phyloP scores from a whole-genome alignment of 306 rosid species.

The Ormosia emarginata region DNA sequence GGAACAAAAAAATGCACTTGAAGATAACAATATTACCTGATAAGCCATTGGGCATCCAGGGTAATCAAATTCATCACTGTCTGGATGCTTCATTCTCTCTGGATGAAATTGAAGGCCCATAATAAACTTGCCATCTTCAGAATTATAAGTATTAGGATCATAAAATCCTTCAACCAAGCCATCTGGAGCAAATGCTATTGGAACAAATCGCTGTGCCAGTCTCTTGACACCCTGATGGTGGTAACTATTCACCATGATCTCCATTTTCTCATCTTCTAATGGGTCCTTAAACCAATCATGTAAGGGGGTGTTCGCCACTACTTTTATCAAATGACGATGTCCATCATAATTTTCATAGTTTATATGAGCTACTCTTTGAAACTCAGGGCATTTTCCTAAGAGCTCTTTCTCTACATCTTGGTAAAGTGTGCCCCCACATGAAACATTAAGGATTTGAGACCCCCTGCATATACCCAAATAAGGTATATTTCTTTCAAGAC shows the following conservation, averaged over 20 bases:
- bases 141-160: constrained; percentile 32
- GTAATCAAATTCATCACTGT: constrained; percentile 32
- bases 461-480: constrained; percentile 76
- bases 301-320: constrained; percentile 24
- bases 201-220: constrained; percentile 35
- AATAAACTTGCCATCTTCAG: constrained; percentile 34
- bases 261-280: constrained; percentile 27
- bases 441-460: constrained; percentile 68
- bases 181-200: constrained; percentile 39
- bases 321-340: constrained; percentile 31
- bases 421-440: constrained; percentile 74
- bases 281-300: constrained; percentile 44
- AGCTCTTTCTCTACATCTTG: constrained; percentile 65
- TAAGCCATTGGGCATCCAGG: constrained; percentile 38
- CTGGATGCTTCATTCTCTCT: constrained; percentile 32
- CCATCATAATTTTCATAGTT: constrained; percentile 56
- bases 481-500: constrained; percentile 71
- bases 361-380: constrained; percentile 45
- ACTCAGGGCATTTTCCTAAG: constrained; percentile 13
- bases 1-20: neutral
- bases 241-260: constrained; percentile 49
- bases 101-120: constrained; percentile 54
- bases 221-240: constrained; percentile 48
- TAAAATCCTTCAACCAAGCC: constrained; percentile 50
- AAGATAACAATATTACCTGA: constrained; percentile 17